Percentiles rank a stretch among this genome's conserved stretches.
Conservation (phyloP, 2,329 filamentous ascomycete genomes). For the Aspergillus sp. region DNA sequence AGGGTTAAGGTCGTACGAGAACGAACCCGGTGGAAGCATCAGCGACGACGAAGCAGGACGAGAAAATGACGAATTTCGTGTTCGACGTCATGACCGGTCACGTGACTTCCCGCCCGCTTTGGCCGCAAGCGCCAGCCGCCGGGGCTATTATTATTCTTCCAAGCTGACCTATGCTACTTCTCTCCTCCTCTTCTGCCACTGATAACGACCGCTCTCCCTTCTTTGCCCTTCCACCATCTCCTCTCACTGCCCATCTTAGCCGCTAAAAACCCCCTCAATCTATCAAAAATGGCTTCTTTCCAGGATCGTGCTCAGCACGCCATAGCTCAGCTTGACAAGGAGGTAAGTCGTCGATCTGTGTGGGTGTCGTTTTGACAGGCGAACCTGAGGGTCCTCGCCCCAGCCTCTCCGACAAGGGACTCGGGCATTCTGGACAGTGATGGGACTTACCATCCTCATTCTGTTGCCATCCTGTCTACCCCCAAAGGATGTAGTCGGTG, state of each 20-base stretch:
- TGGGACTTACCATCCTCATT: not conserved
- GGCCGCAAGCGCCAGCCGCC: slow-evolving; percentile 18
- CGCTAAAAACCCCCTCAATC: slow-evolving; percentile 1
- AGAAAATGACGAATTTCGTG: not conserved
- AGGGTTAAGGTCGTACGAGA: too few relatives aligned
- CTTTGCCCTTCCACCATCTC: not conserved
- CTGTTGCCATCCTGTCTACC: not conserved
- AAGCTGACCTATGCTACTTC: too few relatives aligned
- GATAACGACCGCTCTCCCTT: slow-evolving; percentile 9
- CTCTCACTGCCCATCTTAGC: slow-evolving; percentile 1
- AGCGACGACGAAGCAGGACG: not conserved
- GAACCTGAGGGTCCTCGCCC: not conserved
- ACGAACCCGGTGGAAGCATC: too few relatives aligned
- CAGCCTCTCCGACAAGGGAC: not conserved
- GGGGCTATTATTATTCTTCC: slow-evolving; percentile 7
- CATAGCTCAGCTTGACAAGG: slow-evolving; percentile 67
- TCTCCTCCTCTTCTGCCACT: slow-evolving; percentile 7
- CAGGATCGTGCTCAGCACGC: slow-evolving; percentile 64
- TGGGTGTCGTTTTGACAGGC: slow-evolving; percentile 16
- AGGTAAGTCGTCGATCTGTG: slow-evolving; percentile 48
- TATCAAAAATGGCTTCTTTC: slow-evolving; percentile 46
- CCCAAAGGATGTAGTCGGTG: too few relatives aligned
- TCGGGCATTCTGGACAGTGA: not conserved
- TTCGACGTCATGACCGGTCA: slow-evolving; percentile 20
- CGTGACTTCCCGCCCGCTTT: slow-evolving; percentile 18